A percentile compares a stretch with the other conserved stretches of the same genome.
Evolutionary conservation across 2,329 filamentous ascomycete genomes (phyloP).

Genomic region (Beauveria rudraprayagi): DNA sequence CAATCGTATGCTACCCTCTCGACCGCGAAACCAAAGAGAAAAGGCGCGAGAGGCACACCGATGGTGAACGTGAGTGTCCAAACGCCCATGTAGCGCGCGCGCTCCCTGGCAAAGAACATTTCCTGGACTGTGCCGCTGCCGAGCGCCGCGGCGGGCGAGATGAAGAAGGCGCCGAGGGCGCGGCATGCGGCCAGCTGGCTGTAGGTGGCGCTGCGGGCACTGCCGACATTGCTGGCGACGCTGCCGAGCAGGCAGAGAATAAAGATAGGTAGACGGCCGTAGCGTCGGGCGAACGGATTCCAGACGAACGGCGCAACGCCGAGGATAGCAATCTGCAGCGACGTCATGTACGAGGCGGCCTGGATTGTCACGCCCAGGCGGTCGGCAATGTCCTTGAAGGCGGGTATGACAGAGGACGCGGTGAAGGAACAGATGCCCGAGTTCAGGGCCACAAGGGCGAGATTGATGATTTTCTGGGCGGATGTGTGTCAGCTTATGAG

Average conservation of each 20-base stretch:
- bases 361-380: not conserved
- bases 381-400: not conserved
- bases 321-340: not conserved
- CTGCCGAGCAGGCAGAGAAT: not conserved
- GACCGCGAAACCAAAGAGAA: constrained; percentile 1
- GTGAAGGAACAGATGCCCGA: constrained; percentile 6
- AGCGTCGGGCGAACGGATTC: not conserved
- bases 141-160: constrained; percentile 2
- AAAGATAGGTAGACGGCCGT: not conserved
- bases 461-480: constrained; percentile 4
- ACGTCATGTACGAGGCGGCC: constrained; percentile 3
- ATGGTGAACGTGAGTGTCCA: constrained; percentile 7
- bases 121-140: constrained; percentile 4
- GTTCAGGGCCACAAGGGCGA: not conserved
- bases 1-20: not conserved
- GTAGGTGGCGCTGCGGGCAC: not conserved
- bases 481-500: not conserved
- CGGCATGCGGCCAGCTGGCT: constrained; percentile 1
- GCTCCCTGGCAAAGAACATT: constrained; percentile 2
- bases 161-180: constrained; percentile 1
- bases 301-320: not conserved
- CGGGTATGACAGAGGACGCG: constrained; percentile 1
- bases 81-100: constrained; percentile 1
- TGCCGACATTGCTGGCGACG: not conserved
- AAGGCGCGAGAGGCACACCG: not conserved